Conservation (phyloP, 495 filamentous ascomycete genomes). For the Penicillium canariense region DNA sequence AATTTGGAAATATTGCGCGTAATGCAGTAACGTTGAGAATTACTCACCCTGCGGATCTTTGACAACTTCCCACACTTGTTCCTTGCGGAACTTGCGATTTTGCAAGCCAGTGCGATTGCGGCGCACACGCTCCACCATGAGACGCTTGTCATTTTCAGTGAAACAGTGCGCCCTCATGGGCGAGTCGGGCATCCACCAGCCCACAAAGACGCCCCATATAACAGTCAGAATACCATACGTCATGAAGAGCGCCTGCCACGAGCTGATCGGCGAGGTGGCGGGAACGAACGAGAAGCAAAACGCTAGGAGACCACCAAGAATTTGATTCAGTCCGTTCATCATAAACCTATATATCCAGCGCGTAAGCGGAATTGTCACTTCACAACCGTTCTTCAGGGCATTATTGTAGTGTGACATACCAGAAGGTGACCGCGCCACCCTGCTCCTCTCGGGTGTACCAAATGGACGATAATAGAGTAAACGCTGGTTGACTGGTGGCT, state of each 20-base stretch:
- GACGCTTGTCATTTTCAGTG: constrained; percentile 42
- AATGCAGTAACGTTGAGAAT: not conserved
- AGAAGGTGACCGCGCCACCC: constrained; percentile 59
- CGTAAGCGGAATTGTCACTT: not conserved
- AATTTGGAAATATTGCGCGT: not conserved
- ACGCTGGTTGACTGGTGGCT: constrained; percentile 57
- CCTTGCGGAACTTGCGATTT: constrained; percentile 46
- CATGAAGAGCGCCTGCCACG: constrained; percentile 58
- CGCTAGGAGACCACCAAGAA: constrained; percentile 52
- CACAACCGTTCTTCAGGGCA: not conserved
- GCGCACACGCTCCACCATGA: constrained; percentile 47
- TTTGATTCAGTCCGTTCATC: constrained; percentile 59
- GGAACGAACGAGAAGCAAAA: constrained; percentile 55
- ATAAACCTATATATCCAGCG: constrained; percentile 42
- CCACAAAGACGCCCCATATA: constrained; percentile 44
- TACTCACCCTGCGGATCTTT: constrained; percentile 15
- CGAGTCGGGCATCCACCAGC: constrained; percentile 44
- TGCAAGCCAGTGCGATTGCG: constrained; percentile 51
- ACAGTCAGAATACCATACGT: constrained; percentile 53
- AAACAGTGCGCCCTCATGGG: constrained; percentile 46
- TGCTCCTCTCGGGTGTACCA: constrained; percentile 70
- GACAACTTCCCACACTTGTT: constrained; percentile 38
- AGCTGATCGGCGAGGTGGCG: constrained; percentile 33
- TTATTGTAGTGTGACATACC: constrained; percentile 36
- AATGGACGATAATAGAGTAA: constrained; percentile 59